These are phyloP conservation scores for Arabis alpina DNA, from an alignment of 345 rosid genomes.

Conservation along the genomic window DNA sequence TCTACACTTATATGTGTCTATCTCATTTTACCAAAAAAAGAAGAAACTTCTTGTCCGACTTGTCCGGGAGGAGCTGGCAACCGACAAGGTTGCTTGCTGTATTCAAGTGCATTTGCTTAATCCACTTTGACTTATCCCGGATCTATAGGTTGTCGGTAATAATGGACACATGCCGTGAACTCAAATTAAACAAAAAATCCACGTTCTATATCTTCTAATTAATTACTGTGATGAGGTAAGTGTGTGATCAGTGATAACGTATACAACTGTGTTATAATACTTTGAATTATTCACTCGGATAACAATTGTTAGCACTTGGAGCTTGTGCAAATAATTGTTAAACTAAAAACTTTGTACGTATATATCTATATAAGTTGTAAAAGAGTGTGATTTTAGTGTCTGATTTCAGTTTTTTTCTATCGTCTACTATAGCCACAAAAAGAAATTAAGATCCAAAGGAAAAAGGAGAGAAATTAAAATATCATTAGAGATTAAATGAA, in stretches of 20 bases:
- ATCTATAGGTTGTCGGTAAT: constrained; percentile 51
- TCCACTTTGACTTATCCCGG: constrained; percentile 52
- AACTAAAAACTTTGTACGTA: neutral
- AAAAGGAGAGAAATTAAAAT: neutral
- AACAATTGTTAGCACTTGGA: neutral
- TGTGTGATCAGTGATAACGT: constrained; percentile 3
- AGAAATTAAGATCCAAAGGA: neutral
- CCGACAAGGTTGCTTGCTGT: constrained; percentile 75
- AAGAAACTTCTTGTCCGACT: no score
- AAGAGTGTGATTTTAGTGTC: neutral
- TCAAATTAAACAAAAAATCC: neutral
- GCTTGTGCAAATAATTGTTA: neutral
- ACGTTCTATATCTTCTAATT: neutral
- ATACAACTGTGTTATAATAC: neutral
- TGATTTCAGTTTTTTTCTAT: neutral
- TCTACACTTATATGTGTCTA: no score
- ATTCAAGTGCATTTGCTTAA: constrained; percentile 28
- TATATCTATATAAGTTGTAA: neutral
- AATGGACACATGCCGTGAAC: constrained; percentile 48
- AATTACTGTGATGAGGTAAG: constrained; percentile 8
- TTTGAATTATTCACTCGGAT: constrained; percentile 1
- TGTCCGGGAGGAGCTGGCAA: constrained; percentile 54
- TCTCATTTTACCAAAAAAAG: no score
- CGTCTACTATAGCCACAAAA: neutral
- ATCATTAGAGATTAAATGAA: constrained; percentile 34